These are phyloP conservation scores for Penicillium diatomitis DNA, from an alignment of 495 filamentous ascomycete species.

Conservation along the genomic window DNA sequence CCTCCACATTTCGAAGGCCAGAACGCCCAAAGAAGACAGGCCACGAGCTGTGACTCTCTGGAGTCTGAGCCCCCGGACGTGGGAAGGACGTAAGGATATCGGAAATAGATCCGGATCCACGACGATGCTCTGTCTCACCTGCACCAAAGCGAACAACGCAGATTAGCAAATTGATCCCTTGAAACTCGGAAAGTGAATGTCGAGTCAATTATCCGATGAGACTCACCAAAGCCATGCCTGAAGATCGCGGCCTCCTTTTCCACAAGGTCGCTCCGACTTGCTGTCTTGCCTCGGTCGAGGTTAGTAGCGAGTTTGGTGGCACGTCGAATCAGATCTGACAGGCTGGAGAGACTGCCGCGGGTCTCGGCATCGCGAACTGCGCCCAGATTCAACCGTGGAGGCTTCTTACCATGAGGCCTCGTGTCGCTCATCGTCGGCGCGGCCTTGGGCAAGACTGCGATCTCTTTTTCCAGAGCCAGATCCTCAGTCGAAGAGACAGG, in stretches of 20 bases:
- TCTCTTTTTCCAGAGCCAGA: constrained; percentile 18
- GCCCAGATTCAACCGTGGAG: constrained; percentile 69
- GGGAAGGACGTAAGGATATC: constrained; percentile 92
- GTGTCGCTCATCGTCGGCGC: constrained; percentile 36
- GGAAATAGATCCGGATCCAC: constrained; percentile 59
- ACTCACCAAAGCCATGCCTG: constrained; percentile 22
- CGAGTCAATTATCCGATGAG: background rate
- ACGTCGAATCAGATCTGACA: constrained; percentile 81
- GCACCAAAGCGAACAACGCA: background rate
- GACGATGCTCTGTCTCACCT: constrained; percentile 11
- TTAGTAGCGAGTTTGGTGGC: constrained; percentile 82
- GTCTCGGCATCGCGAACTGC: constrained; percentile 70
- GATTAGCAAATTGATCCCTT: no score
- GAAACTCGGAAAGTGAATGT: no score
- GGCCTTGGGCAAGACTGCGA: constrained; percentile 26
- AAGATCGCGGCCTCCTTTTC: constrained; percentile 14
- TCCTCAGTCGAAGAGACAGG: constrained; percentile 1
- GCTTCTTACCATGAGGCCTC: constrained; percentile 44
- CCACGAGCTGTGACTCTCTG: constrained; percentile 35
- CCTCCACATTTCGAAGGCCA: constrained; percentile 26
- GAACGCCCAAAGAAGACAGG: constrained; percentile 31
- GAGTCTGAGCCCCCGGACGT: constrained; percentile 58
- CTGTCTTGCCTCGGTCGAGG: constrained; percentile 79
- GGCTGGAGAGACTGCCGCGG: constrained; percentile 78
- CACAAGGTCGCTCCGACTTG: constrained; percentile 51